Base-by-base conservation (phyloP, 176 grass and related monocot species). In the Oryza glumipatula region DNA sequence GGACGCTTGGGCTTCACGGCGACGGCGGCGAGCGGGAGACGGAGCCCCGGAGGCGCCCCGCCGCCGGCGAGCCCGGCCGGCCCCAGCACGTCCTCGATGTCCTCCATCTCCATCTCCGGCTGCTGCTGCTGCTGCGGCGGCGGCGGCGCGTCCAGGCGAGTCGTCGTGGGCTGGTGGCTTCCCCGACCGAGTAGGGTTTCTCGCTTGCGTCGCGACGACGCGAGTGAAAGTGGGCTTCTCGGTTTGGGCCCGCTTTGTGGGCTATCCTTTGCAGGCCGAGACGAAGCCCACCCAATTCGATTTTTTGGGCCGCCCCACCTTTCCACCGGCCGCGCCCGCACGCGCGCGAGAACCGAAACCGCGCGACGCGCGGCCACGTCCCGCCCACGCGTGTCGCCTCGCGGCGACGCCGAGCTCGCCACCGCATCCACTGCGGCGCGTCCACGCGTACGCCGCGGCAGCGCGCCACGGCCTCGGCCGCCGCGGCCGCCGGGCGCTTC, bases 11-110 rank as follows among this genome's bases (percentile, higher is more conserved):
- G 89, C 83, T 95, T 98, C 9, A 95, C 83, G 49, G 88, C 89
- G 36, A 95, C 87, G 0, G 91, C 80, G 3, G 89, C 64, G 11
- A 98, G 85, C 2, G 93, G 93, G 8, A 95, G 86, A 7, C 92
- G 92, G 79, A 98, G 71, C 1, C 90, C 92, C 1, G 82, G 92
- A 5, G 95, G 84, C 56, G 93, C 86, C 41, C 82, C 89, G 58
- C 86, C 80, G 36, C 39, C 61, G 30, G 79, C 38, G 51, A 90
- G 6, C 0, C 74, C 80, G 1, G 80, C 74, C 9, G 88, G 88
- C 0, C 88, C 86, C 32, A 91, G 91, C 51, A 93, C 87, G 73
- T 98, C 95, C 80, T 95, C 95, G 70, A 93, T 98, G 79, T 98
- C 95, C 79, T 98, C 93, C 95, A 93, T 91, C 70, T 76, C 82